These are phyloP conservation scores for Ceratonia siliqua DNA, from an alignment of 306 rosid genomes.

Conservation along the genomic window DNA sequence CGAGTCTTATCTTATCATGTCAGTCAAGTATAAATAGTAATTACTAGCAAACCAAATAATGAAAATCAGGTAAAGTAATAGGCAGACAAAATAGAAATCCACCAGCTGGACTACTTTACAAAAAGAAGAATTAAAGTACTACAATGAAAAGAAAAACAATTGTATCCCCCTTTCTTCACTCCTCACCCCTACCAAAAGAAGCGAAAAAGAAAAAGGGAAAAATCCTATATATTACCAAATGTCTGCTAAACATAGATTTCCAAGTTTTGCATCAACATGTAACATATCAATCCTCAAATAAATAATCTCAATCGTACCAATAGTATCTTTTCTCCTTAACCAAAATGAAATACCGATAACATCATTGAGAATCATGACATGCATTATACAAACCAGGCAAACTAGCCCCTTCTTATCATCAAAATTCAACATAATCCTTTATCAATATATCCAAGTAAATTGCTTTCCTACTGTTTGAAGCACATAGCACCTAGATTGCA, in stretches of 20 bases:
- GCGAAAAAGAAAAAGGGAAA: too few species aligned
- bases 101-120: too few species aligned
- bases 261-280: neutral
- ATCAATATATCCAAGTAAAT: neutral
- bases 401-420: neutral
- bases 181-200: neutral
- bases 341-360: neutral
- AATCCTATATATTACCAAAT: too few species aligned
- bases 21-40: too few species aligned
- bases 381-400: slow-evolving; percentile 14
- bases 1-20: too few species aligned
- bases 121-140: neutral
- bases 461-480: neutral
- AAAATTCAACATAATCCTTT: neutral
- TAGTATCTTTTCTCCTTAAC: slow-evolving; percentile 15
- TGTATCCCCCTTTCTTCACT: neutral
- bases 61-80: too few species aligned
- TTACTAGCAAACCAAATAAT: too few species aligned
- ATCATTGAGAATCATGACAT: neutral
- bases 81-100: too few species aligned
- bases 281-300: neutral
- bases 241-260: neutral
- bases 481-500: neutral
- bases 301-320: neutral
- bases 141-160: neutral